These are phyloP conservation scores for Fusarium subtropicale DNA, from an alignment of 2,329 filamentous ascomycete genomes.

Conservation along the genomic window DNA sequence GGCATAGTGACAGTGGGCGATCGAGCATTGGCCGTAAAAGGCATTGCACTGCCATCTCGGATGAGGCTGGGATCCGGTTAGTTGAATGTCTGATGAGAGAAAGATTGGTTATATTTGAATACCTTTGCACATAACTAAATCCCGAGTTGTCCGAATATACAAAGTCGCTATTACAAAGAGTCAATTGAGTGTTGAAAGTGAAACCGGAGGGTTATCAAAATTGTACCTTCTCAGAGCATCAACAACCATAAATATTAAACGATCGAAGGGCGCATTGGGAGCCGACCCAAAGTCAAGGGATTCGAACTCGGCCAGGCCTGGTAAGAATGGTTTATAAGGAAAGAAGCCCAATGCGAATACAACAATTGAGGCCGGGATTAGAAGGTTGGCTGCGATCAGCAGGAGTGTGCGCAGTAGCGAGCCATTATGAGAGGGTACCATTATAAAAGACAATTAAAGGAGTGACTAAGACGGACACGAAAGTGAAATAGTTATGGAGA, in stretches of 20 bases:
- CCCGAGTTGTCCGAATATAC: slow-evolving; percentile 85
- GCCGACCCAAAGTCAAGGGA: slow-evolving; percentile 64
- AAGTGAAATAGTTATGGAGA: slow-evolving; percentile 8
- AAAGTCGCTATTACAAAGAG: slow-evolving; percentile 76
- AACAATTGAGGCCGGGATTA: slow-evolving; percentile 79
- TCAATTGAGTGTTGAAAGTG: slow-evolving; percentile 39
- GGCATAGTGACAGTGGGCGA: slow-evolving; percentile 99
- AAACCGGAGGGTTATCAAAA: not conserved
- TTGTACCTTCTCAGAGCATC: slow-evolving; percentile 88
- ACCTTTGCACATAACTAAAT: slow-evolving; percentile 91
- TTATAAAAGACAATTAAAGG: slow-evolving; percentile 31
- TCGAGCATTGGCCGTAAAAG: slow-evolving; percentile 95
- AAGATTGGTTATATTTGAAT: slow-evolving; percentile 37
- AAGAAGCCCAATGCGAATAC: slow-evolving; percentile 94
- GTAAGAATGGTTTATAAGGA: slow-evolving; percentile 93
- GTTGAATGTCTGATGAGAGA: not conserved
- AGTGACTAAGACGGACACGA: slow-evolving; percentile 25
- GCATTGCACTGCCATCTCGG: slow-evolving; percentile 82
- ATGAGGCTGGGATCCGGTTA: slow-evolving; percentile 73
- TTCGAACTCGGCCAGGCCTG: slow-evolving; percentile 81
- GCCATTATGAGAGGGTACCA: slow-evolving; percentile 44
- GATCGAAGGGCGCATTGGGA: slow-evolving; percentile 82
- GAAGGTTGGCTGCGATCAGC: slow-evolving; percentile 76
- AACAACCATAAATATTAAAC: slow-evolving; percentile 95
- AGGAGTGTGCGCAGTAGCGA: slow-evolving; percentile 53